Evolutionary conservation across 257 asterid species (phyloP), one percentile per base, ranked within the genome.

Genomic region (Scutellaria barbata): DNA sequence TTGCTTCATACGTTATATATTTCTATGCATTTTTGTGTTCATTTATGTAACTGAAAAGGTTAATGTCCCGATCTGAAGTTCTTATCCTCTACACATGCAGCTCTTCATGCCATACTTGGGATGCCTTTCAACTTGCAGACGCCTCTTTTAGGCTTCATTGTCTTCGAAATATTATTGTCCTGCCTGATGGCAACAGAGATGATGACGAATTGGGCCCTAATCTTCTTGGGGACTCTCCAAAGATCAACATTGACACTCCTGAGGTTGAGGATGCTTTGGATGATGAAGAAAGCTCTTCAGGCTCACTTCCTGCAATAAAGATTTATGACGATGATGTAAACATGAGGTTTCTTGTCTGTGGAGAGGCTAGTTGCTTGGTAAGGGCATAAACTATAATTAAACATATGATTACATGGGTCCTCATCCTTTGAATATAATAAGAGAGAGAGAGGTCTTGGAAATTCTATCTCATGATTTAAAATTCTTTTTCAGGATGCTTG

Each of bases 71-170:
- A 9, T 57, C 73, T 74, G 69, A 74, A 17, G 47, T 8, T 67
- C 20, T 12, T 60, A 60, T 16, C 56, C 57, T 76, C 69, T 59
- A 20, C 77, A 11, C 46, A 18, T 82, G 76, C 84, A 95, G 99
- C 83, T 95, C 98, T 40, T 77, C 89, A 42, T 88, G 97, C 82
- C 99, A 95, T 78, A 75, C 89, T 9, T 95, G 97, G 97, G 96
- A 95, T 77, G 97, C 98, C 55, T 95, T 95, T 76, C 94, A 88
- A 78, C 91, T 95, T 70, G 98, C 98, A 22, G 81, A 85, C 54
- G 99, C 99, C 60, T 92, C 98, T 59, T 92, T 84, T 75, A 85
- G 88, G 83, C 95, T 95, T 79, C 93, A 92, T 71, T 87, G 96
- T 79, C 79, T 77, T 41, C 85, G 77, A 54, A 88, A 83, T 73